Conservation (phyloP, 768 basidiomycete genomes). For the Trametes villosa region DNA sequence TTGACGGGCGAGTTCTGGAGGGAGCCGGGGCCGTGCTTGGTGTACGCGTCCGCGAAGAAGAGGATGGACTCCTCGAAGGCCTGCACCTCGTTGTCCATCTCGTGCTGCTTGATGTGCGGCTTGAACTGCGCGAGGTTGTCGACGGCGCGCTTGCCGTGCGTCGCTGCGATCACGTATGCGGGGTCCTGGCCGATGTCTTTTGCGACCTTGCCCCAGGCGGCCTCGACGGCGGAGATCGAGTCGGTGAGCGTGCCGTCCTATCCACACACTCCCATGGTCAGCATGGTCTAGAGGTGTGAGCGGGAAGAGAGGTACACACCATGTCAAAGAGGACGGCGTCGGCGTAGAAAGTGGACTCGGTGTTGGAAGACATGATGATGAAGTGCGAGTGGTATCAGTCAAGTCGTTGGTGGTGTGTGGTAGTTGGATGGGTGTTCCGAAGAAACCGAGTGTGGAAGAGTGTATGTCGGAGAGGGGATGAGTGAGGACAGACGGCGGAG, state of each 20-base stretch:
- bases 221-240: slow-evolving; percentile 74
- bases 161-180: slow-evolving; percentile 67
- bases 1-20: slow-evolving; percentile 32
- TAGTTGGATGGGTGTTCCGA: slow-evolving; percentile 11
- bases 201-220: slow-evolving; percentile 76
- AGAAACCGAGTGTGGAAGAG: slow-evolving; percentile 1
- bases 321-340: slow-evolving; percentile 73
- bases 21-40: slow-evolving; percentile 46
- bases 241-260: slow-evolving; percentile 76
- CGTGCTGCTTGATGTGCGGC: slow-evolving; percentile 55
- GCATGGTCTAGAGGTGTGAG: not conserved
- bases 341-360: slow-evolving; percentile 44
- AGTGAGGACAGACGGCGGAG: slow-evolving; percentile 5
- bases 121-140: slow-evolving; percentile 72
- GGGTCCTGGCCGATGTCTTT: slow-evolving; percentile 71
- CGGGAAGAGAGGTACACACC: slow-evolving; percentile 41
- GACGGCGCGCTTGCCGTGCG: slow-evolving; percentile 79
- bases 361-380: slow-evolving; percentile 27
- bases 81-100: slow-evolving; percentile 62
- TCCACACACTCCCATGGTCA: slow-evolving; percentile 23
- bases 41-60: slow-evolving; percentile 65
- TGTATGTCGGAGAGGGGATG: slow-evolving; percentile 3
- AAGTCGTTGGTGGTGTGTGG: slow-evolving; percentile 1
- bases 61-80: slow-evolving; percentile 69
- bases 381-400: not conserved